A percentile compares a stretch with the other conserved stretches of the same genome.
Conservation (phyloP, 495 filamentous ascomycete genomes). For the Rhizodiscina lignyota region DNA sequence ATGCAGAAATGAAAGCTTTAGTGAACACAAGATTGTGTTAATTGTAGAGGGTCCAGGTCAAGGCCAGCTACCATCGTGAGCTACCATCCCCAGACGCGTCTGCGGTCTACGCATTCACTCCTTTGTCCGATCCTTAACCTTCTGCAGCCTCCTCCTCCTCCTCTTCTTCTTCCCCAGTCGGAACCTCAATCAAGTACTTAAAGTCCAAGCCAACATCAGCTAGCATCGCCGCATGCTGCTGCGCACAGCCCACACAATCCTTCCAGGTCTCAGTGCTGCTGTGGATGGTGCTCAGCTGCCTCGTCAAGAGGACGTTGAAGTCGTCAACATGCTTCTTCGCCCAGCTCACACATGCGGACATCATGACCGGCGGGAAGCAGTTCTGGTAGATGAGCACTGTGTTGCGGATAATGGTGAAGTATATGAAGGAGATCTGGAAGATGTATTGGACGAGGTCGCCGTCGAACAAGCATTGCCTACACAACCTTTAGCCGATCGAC, state of each 20-base stretch:
- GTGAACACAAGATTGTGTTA: background rate
- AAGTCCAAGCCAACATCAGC: constrained; percentile 85
- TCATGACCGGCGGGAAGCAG: constrained; percentile 74
- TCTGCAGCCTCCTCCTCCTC: too few relatives aligned
- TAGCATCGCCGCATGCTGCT: constrained; percentile 62
- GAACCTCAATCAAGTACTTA: constrained; percentile 51
- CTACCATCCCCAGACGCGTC: too few relatives aligned
- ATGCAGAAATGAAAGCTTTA: too few relatives aligned
- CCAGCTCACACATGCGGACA: constrained; percentile 90
- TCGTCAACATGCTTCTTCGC: constrained; percentile 80
- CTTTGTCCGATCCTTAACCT: too few relatives aligned
- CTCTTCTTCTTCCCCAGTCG: too few relatives aligned
- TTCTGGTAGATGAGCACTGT: constrained; percentile 75
- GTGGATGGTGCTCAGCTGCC: constrained; percentile 71
- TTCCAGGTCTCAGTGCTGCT: constrained; percentile 52
- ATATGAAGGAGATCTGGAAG: constrained; percentile 88
- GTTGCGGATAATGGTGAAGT: constrained; percentile 86
- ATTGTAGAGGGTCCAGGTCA: too few relatives aligned
- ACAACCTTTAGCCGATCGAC: constrained; percentile 18
- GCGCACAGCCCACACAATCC: constrained; percentile 69
- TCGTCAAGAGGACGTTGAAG: constrained; percentile 65
- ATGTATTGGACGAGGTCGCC: constrained; percentile 84
- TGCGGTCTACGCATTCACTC: too few relatives aligned
- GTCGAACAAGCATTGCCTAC: constrained; percentile 81
- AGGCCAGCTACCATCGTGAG: too few relatives aligned